Conservation (phyloP, 768 basidiomycete genomes). For the Leucocoprinus sp. region DNA sequence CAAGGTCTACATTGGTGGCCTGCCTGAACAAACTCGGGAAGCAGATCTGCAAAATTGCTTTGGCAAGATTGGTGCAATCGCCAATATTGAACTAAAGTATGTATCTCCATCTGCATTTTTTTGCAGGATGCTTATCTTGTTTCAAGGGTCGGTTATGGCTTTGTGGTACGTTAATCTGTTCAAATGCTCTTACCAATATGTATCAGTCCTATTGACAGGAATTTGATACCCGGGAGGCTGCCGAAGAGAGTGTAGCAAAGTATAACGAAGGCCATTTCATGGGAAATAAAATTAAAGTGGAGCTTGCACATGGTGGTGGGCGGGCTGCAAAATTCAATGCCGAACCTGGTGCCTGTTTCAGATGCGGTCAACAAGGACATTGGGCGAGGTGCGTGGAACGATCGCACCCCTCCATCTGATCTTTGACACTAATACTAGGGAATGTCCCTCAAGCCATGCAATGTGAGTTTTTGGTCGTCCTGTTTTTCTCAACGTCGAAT, state of each 20-base stretch:
- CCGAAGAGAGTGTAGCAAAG: slow-evolving; percentile 80
- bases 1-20: slow-evolving; percentile 88
- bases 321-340: slow-evolving; percentile 72
- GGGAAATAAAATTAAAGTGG: slow-evolving; percentile 89
- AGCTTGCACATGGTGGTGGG: slow-evolving; percentile 78
- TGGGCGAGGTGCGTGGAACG: slow-evolving; percentile 67
- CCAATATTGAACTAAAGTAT: slow-evolving; percentile 77
- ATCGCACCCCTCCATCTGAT: background rate
- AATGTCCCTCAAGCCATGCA: slow-evolving; percentile 55
- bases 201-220: slow-evolving; percentile 38
- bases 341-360: slow-evolving; percentile 87
- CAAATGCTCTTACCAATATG: background rate
- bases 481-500: background rate
- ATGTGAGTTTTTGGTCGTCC: slow-evolving; percentile 33
- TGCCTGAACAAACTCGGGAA: slow-evolving; percentile 79
- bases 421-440: slow-evolving; percentile 33
- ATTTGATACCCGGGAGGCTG: slow-evolving; percentile 74
- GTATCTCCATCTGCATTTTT: slow-evolving; percentile 22
- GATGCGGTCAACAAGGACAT: slow-evolving; percentile 77
- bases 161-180: slow-evolving; percentile 55
- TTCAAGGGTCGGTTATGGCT: slow-evolving; percentile 76
- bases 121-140: slow-evolving; percentile 12
- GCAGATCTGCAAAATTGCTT: slow-evolving; percentile 84
- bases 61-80: slow-evolving; percentile 72
- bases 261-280: slow-evolving; percentile 88